Percentiles rank a stretch among this genome's conserved stretches.
These are phyloP conservation scores for Sugiyamaella floridensis DNA, from an alignment of 805 yeast species.

Conservation along the genomic window DNA sequence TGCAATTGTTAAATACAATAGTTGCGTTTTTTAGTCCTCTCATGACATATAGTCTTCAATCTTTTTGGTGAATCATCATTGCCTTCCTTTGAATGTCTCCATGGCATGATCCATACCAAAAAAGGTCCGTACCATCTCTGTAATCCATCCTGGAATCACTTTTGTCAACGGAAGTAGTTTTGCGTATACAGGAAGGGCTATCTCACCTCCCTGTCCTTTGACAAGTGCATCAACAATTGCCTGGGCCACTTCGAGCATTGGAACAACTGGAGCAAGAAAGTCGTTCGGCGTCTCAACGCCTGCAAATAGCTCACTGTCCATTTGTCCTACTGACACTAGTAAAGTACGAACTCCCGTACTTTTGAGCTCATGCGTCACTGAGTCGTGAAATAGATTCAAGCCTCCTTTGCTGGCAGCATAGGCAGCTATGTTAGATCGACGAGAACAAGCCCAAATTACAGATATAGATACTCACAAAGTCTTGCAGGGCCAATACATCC, in stretches of 20 bases:
- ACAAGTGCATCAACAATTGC: constrained; percentile 50
- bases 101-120: constrained; percentile 19
- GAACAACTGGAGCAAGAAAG: constrained; percentile 74
- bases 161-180: constrained; percentile 7
- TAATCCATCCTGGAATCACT: constrained; percentile 11
- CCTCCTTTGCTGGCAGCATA: constrained; percentile 93
- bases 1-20: neutral
- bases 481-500: constrained; percentile 83
- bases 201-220: constrained; percentile 37
- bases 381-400: constrained; percentile 73
- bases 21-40: neutral
- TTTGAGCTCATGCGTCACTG: constrained; percentile 56
- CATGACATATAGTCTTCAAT: neutral
- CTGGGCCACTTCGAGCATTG: constrained; percentile 59
- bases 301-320: constrained; percentile 66
- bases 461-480: constrained; percentile 29
- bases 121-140: constrained; percentile 9
- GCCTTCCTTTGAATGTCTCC: constrained; percentile 4
- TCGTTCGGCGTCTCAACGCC: constrained; percentile 69
- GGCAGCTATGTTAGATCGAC: constrained; percentile 29
- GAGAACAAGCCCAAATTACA: neutral
- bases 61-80: neutral
- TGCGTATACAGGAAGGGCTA: constrained; percentile 18
- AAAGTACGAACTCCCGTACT: constrained; percentile 52
- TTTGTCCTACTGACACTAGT: constrained; percentile 81